A percentile compares a stretch with the other conserved stretches of the same genome.
These are phyloP conservation scores for Phytophthora niederhauseri DNA, from an alignment of 352 stramenopile genomes.

Conservation along the genomic window DNA sequence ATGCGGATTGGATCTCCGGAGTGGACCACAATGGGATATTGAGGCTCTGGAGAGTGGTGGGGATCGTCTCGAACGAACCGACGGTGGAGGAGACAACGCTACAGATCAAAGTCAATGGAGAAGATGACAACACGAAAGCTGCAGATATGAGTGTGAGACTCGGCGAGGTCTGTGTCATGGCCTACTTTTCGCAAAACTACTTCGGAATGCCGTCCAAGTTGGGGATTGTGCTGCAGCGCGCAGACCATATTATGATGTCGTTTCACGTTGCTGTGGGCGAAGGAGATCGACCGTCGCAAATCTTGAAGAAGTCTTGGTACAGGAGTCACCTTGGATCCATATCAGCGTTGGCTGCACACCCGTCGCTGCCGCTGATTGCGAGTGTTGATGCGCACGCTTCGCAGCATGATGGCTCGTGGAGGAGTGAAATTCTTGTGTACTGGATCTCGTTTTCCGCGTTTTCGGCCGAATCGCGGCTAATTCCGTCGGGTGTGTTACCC, in stretches of 20 bases:
- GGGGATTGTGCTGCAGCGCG: conserved; percentile 74
- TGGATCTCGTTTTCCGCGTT: conserved; percentile 88
- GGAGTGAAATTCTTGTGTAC: conserved; percentile 82
- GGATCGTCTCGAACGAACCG: conserved; percentile 40
- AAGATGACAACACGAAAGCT: conserved; percentile 35
- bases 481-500: conserved; percentile 75
- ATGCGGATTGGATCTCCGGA: conserved; percentile 80
- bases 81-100: conserved; percentile 64
- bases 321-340: conserved; percentile 74
- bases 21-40: conserved; percentile 71
- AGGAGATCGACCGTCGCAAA: conserved; percentile 42
- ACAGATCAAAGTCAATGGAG: conserved; percentile 73
- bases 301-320: conserved; percentile 87
- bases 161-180: conserved; percentile 74
- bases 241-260: conserved; percentile 78
- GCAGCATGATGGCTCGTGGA: conserved; percentile 21
- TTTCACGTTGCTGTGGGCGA: conserved; percentile 64
- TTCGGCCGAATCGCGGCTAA: conserved; percentile 75
- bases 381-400: conserved; percentile 53
- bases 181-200: conserved; percentile 82
- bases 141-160: conserved; percentile 27
- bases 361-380: conserved; percentile 74
- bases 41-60: conserved; percentile 68
- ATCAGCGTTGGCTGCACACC: conserved; percentile 71
- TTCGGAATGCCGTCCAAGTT: conserved; percentile 76